These are phyloP conservation scores for Scalesia atractyloides DNA, from an alignment of 129 eudicot species.

Conservation along the genomic window DNA sequence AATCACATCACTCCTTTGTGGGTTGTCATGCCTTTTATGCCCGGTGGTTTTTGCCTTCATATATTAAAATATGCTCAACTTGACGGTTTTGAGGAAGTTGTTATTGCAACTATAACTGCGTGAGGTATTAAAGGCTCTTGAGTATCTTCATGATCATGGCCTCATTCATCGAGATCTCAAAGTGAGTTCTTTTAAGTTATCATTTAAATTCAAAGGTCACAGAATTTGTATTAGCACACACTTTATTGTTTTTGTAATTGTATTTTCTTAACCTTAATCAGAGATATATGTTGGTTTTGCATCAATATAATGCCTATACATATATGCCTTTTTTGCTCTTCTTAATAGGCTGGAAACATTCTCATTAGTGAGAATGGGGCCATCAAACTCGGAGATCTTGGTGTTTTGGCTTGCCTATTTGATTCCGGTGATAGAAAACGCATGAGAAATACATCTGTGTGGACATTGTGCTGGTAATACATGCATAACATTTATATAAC, in stretches of 20 bases:
- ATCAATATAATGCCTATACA: too few relatives aligned
- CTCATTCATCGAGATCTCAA: constrained; percentile 96
- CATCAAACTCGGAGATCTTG: constrained; percentile 91
- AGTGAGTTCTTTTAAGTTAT: constrained; percentile 45
- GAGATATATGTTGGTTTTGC: too few relatives aligned
- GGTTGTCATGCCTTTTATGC: constrained; percentile 95
- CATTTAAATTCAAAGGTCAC: not conserved
- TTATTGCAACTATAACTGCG: constrained; percentile 91
- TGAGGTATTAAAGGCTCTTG: constrained; percentile 83
- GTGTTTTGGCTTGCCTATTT: constrained; percentile 94
- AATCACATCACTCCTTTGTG: constrained; percentile 93
- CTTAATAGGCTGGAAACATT: constrained; percentile 81
- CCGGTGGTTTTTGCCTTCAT: constrained; percentile 96
- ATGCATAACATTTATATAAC: not conserved
- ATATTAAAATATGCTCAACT: constrained; percentile 75
- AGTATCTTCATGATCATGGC: constrained; percentile 91
- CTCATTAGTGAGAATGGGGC: constrained; percentile 70
- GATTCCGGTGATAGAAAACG: constrained; percentile 88
- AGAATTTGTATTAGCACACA: constrained; percentile 3
- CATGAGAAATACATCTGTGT: constrained; percentile 80
- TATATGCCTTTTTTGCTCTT: constrained; percentile 17
- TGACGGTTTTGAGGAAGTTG: constrained; percentile 90
- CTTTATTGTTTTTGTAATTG: constrained; percentile 3
- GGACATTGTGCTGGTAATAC: constrained; percentile 91
- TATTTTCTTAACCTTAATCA: constrained; percentile 6